Percentiles rank a stretch among this genome's conserved stretches.
These are phyloP conservation scores for Endothia cerciana DNA, from an alignment of 2,329 filamentous ascomycete species.

Conservation along the genomic window DNA sequence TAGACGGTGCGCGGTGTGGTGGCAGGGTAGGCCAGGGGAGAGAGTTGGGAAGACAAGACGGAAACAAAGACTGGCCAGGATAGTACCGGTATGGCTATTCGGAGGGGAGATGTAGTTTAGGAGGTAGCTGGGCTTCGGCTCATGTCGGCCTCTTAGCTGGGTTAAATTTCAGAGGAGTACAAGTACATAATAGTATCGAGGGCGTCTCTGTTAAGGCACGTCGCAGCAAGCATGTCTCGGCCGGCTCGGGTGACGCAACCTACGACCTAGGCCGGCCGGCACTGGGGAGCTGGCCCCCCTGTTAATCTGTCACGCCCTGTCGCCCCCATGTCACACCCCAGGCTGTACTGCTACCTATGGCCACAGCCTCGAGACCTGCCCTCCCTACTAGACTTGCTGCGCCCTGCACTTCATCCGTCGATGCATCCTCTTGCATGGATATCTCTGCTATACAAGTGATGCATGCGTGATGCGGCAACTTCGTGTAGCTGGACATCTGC, in stretches of 20 bases:
- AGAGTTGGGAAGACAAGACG: background rate
- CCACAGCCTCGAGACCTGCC: no score
- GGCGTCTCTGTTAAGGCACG: background rate
- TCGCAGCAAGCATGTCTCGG: background rate
- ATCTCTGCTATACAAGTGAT: no score
- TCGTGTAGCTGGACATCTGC: no score
- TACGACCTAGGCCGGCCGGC: background rate
- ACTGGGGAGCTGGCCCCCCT: background rate
- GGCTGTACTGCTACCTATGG: background rate
- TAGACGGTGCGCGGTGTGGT: background rate
- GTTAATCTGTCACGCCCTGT: background rate
- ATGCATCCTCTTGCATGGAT: no score
- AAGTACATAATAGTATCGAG: background rate
- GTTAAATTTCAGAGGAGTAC: background rate
- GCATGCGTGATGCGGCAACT: no score
- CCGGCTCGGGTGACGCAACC: background rate
- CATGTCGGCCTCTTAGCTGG: background rate
- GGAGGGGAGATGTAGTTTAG: background rate
- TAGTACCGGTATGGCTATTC: background rate
- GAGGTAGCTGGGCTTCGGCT: background rate
- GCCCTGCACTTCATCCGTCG: background rate
- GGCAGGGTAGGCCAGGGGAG: background rate
- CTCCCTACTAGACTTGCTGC: background rate
- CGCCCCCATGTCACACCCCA: no score
- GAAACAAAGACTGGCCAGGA: background rate